Evolutionary conservation across 1,139 yeast species (phyloP).

Genomic region (Pichia inconspicua): DNA sequence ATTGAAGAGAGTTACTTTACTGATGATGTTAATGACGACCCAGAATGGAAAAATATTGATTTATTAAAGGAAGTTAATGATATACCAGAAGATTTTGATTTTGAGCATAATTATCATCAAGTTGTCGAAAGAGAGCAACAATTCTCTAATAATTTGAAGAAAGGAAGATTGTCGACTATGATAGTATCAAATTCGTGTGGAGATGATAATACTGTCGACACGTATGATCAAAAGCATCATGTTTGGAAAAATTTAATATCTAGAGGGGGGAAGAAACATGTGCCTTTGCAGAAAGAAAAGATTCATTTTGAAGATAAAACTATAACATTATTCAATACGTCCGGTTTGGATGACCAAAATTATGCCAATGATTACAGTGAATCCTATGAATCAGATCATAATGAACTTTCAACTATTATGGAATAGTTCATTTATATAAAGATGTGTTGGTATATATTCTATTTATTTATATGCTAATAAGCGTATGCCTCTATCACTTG

Average conservation of each 20-base stretch:
- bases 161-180: slow-evolving; percentile 2
- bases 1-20: slow-evolving; percentile 6
- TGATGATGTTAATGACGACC: not conserved
- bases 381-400: not conserved
- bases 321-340: slow-evolving; percentile 6
- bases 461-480: not conserved
- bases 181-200: not conserved
- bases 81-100: slow-evolving; percentile 25
- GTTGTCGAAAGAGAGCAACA: no score
- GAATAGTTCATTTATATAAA: slow-evolving; percentile 1
- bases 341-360: not conserved
- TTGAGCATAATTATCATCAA: slow-evolving; percentile 12
- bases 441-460: not conserved
- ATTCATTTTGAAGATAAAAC: slow-evolving; percentile 8
- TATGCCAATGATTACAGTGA: not conserved
- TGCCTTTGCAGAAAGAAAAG: not conserved
- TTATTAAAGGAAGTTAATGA: slow-evolving; percentile 26
- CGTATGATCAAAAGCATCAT: slow-evolving; percentile 1
- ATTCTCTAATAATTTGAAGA: not conserved
- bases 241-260: slow-evolving; percentile 10
- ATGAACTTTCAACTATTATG: slow-evolving; percentile 7
- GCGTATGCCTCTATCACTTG: slow-evolving; percentile 7
- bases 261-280: not conserved
- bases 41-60: slow-evolving; percentile 3
- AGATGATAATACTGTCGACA: not conserved